phyloP scores from a whole-genome alignment of 2,329 filamentous ascomycete genomes.

The Didymella pomorum region DNA sequence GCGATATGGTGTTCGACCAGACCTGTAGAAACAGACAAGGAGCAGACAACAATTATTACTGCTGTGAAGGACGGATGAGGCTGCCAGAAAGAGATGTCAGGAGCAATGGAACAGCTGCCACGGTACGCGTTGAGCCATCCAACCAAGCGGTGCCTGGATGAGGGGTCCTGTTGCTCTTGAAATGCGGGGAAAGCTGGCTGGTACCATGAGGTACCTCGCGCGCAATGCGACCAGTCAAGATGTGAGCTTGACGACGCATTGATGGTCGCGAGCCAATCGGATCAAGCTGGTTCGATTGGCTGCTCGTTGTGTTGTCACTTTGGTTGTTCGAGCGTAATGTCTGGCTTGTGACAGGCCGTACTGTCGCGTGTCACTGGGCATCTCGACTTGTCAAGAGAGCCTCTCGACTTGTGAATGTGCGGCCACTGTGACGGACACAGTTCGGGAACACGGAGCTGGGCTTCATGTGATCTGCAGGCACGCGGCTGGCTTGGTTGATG shows the following conservation, averaged over 20 bases:
- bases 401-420: not conserved
- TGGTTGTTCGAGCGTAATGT: constrained; percentile 7
- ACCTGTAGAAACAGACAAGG: constrained; percentile 6
- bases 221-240: constrained; percentile 23
- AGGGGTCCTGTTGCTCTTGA: constrained; percentile 34
- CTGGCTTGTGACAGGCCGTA: constrained; percentile 17
- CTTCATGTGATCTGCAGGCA: constrained; percentile 13
- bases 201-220: constrained; percentile 14
- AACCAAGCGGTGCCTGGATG: constrained; percentile 32
- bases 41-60: not conserved
- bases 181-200: constrained; percentile 36
- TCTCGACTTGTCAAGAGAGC: not conserved
- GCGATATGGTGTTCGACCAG: constrained; percentile 2
- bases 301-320: constrained; percentile 7
- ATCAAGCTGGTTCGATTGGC: constrained; percentile 8
- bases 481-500: constrained; percentile 3
- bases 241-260: constrained; percentile 15
- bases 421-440: constrained; percentile 2
- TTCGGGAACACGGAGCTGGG: constrained; percentile 7
- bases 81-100: constrained; percentile 25
- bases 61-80: constrained; percentile 14
- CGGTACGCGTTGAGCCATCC: constrained; percentile 23
- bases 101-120: constrained; percentile 15
- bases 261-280: constrained; percentile 30
- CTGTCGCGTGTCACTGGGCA: constrained; percentile 22